Evolutionary conservation across 371 early-diverging fungal species (phyloP), one percentile per base, ranked within the genome.

Genomic region (Parasitella parasitica): DNA sequence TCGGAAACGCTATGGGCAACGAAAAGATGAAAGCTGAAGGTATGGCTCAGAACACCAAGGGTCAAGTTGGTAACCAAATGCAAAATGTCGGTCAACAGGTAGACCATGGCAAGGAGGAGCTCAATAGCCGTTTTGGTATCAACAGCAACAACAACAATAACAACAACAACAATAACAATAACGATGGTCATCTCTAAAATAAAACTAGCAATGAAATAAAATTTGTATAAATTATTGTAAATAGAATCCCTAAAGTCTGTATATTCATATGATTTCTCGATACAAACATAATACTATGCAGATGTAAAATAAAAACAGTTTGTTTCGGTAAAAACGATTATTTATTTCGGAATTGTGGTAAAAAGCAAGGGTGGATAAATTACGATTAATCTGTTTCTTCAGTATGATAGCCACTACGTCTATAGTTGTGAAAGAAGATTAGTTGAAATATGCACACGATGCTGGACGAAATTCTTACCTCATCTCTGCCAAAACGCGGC

Each of bases 401-500:
- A 61, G 79, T 78, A 48, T 78, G 78, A 64, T 78, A 78, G n/a
- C 76, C 78, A 41, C 78, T 78, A 62, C 78, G 73, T 65, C 78
- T 77, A 68, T 57, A 30, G 26, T 54, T 18, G 13, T 20, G 6
- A 58, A 27, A 50, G 30, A 39, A 26, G 39, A 38, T 22, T 13
- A 34, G 30, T 41, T 32, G 38, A 34, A 27, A 28, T 6, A 55
- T 24, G 16, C 15, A 26, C 36, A 1, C 50, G 0, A n/a, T n/a
- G 2, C 16, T 46, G 12, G 13, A 24, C 86, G 72, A 94, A 93
- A 2, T 85, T 78, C 76, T 76, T 92, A 92, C 55, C 97, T 85
- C 89, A 97, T 94, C 77, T 95, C 96, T 11, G 93, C 97, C 41
- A 97, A 76, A 39, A 89, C 86, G 58, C 91, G 85, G 54, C 97